Evolutionary conservation across 345 rosid species (phyloP), one percentile per base, ranked within the genome.

Genomic region (Boechera retrofracta): DNA sequence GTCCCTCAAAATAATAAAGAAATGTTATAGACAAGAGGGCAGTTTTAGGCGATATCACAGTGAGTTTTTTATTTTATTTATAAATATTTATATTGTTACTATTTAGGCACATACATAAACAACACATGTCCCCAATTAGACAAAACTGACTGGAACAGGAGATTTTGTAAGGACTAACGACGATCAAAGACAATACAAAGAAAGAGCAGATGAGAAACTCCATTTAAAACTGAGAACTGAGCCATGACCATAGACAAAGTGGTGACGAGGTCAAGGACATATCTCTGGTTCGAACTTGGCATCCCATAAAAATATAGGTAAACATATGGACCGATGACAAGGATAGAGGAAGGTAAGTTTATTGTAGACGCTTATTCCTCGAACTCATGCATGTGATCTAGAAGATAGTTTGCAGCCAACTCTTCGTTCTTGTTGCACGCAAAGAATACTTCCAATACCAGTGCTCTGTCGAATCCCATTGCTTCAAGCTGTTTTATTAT

Each of bases 351-450:
- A 61, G 3, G 57, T n/a, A 16, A 9, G 29, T 5, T 45, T 55
- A 45, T 31, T 42, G 58, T n/a, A 55, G 54, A 16, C 47, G 18
- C 86, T 84, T 84, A 94, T 76, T 89, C 97, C 86, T 91, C 91
- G 10, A 89, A 87, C 64, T 94, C 97, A 21, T 90, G 87, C 82
- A 89, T 92, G 80, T 91, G 98, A 74, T 94, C 97, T 48, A 91
- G 74, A 62, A 91, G 97, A 82, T 91, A 89, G 84, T 94, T 94
- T 57, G 97, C 97, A 12, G 98, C 98, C 78, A 91, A 79, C 77
- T 90, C 98, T 75, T 91, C 97, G 60, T 94, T 84, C 88, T 91
- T 91, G 88, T 94, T 89, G 88, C 98, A 94, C 10, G 98, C 97
- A 67, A 93, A 89, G 81, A 86, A 93, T 68, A 87, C 98, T 76